phyloP scores from a whole-genome alignment of 352 stramenopile species.

The Phytophthora rubi region DNA sequence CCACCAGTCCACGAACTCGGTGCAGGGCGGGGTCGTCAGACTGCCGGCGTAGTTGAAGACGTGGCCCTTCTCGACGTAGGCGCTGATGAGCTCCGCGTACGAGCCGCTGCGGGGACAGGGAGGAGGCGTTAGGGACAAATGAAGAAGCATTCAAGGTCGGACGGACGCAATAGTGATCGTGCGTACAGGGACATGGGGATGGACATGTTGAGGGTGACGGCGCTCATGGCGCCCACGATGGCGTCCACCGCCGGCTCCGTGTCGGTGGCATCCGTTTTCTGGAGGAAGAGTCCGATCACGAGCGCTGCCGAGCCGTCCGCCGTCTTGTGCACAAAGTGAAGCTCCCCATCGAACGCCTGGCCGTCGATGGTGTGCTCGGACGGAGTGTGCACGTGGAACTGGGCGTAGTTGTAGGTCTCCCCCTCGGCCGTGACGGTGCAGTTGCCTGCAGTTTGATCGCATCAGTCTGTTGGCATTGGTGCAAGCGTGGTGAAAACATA shows the following conservation, averaged over 20 bases:
- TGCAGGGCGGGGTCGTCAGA: conserved; percentile 43
- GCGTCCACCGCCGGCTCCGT: conserved; percentile 15
- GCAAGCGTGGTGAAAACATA: neutral
- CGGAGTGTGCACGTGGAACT: conserved; percentile 48
- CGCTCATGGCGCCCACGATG: conserved; percentile 48
- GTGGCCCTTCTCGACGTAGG: conserved; percentile 40
- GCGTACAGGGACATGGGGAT: conserved; percentile 45
- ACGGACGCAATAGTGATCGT: neutral
- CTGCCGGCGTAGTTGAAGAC: conserved; percentile 50
- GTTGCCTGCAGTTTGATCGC: conserved; percentile 9
- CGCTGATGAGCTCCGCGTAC: conserved; percentile 57
- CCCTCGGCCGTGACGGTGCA: conserved; percentile 43
- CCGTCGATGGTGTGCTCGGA: conserved; percentile 51
- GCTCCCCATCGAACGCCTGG: conserved; percentile 38
- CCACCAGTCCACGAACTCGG: conserved; percentile 46
- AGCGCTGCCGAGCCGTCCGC: conserved; percentile 34
- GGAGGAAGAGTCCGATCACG: conserved; percentile 40
- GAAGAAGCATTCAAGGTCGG: neutral
- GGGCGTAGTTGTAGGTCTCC: conserved; percentile 33
- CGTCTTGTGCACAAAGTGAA: conserved; percentile 50
- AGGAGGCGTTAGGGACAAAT: neutral
- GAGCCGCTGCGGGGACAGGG: conserved; percentile 34
- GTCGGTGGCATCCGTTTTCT: conserved; percentile 17
- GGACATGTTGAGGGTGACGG: conserved; percentile 14
- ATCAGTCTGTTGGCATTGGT: neutral